These are phyloP conservation scores for Clarkia xantiana DNA, from an alignment of 345 rosid species.

Conservation along the genomic window DNA sequence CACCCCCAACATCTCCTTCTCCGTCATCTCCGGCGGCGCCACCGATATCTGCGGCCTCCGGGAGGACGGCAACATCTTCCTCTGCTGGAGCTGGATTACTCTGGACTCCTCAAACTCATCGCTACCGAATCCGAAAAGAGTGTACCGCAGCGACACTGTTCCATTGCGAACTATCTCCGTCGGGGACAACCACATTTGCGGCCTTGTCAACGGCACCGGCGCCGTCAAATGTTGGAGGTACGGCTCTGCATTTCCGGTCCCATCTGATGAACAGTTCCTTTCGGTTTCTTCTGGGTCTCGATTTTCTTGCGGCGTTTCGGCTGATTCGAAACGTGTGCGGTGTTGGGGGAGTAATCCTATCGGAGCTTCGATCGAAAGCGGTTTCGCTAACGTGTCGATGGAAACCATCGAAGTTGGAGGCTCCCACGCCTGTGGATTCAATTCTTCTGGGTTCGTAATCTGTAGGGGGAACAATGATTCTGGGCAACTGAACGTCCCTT, in stretches of 20 bases:
- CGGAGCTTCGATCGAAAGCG: constrained; percentile 7
- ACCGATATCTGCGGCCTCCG: constrained; percentile 24
- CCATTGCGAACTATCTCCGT: constrained; percentile 14
- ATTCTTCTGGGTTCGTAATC: constrained; percentile 20
- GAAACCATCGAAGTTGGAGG: constrained; percentile 16
- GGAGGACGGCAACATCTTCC: constrained; percentile 19
- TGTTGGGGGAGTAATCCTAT: constrained; percentile 21
- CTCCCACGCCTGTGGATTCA: constrained; percentile 23
- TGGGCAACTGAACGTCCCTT: constrained; percentile 24
- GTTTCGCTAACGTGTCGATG: constrained; percentile 17
- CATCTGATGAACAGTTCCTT: constrained; percentile 14
- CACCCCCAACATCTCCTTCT: constrained; percentile 22
- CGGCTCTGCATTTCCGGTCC: constrained; percentile 9
- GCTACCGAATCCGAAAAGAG: constrained; percentile 9
- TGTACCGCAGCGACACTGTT: constrained; percentile 13
- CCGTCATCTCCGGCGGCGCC: constrained; percentile 24
- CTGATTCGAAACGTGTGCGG: constrained; percentile 4
- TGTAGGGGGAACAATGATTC: constrained; percentile 21
- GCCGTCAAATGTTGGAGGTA: constrained; percentile 22
- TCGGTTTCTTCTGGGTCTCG: constrained; percentile 30
- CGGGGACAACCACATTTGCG: constrained; percentile 23
- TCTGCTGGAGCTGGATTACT: constrained; percentile 21
- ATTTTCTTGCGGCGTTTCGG: constrained; percentile 24
- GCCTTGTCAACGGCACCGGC: constrained; percentile 6
- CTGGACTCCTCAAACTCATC: background rate